Conservation (phyloP, 805 yeast species). For the Teunomyces lycoperdinae region DNA sequence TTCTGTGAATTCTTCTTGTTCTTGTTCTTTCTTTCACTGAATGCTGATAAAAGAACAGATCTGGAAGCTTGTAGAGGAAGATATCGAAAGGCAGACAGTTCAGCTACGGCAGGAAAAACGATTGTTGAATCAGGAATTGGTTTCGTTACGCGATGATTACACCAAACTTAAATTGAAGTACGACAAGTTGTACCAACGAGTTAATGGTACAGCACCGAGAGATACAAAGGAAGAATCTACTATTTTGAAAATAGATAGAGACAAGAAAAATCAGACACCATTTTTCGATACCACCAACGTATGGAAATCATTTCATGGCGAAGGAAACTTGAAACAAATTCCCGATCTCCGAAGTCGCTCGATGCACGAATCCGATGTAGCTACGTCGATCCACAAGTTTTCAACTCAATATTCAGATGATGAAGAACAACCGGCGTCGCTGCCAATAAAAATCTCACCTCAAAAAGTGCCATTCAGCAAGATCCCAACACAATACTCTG, state of each 20-base stretch:
- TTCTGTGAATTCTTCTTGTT: background rate
- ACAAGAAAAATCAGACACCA: background rate
- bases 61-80: constrained; percentile 1
- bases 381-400: constrained; percentile 16
- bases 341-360: constrained; percentile 11
- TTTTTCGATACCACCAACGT: background rate
- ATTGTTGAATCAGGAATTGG: background rate
- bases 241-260: background rate
- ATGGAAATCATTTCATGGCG: constrained; percentile 7
- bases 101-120: background rate
- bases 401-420: constrained; percentile 29
- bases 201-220: background rate
- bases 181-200: background rate
- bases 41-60: constrained; percentile 2
- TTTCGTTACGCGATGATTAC: background rate
- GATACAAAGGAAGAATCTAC: too few species aligned
- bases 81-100: background rate
- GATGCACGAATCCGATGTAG: constrained; percentile 8
- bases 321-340: constrained; percentile 5
- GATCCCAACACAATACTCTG: background rate
- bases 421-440: constrained; percentile 10
- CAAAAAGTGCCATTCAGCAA: constrained; percentile 2
- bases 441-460: constrained; percentile 12
- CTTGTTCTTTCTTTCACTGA: background rate
- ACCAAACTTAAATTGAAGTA: background rate